A percentile compares a stretch with the other conserved stretches of the same genome.
phyloP scores from a whole-genome alignment of 495 filamentous ascomycete genomes.

The Hypoxylon lienhwacheense region DNA sequence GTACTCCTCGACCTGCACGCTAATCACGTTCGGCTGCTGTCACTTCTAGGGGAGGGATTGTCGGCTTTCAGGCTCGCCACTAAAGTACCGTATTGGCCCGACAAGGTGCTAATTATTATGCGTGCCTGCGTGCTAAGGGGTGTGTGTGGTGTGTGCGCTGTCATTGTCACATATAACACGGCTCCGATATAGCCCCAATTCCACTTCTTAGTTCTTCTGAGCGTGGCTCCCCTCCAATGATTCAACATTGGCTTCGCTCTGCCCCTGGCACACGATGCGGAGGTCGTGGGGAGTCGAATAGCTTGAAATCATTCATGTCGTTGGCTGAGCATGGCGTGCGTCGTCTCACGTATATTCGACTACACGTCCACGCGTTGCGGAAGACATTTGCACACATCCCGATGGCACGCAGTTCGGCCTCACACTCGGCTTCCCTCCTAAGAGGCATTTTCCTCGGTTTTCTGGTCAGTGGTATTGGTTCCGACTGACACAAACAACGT shows the following conservation, averaged over 20 bases:
- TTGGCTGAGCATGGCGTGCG: constrained; percentile 20
- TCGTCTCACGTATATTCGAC: constrained; percentile 34
- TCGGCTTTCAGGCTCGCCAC: constrained; percentile 34
- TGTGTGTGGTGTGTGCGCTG: constrained; percentile 39
- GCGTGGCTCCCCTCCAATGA: constrained; percentile 27
- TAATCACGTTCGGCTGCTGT: constrained; percentile 37
- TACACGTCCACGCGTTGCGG: constrained; percentile 22
- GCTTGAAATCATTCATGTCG: constrained; percentile 18
- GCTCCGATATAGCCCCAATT: constrained; percentile 39
- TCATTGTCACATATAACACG: constrained; percentile 42
- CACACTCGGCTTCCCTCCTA: constrained; percentile 1
- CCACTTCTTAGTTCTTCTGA: constrained; percentile 29
- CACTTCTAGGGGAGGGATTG: constrained; percentile 18
- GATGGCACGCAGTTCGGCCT: constrained; percentile 21
- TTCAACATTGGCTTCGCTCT: constrained; percentile 15
- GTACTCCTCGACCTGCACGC: constrained; percentile 32
- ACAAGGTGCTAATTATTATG: constrained; percentile 21
- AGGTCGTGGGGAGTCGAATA: constrained; percentile 22
- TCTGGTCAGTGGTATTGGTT: constrained; percentile 10
- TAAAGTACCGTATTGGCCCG: constrained; percentile 26
- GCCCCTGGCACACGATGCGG: constrained; percentile 34
- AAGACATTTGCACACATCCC: constrained; percentile 16
- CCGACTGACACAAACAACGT: constrained; percentile 7
- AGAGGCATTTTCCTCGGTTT: constrained; percentile 12
- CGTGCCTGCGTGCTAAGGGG: constrained; percentile 21